These are phyloP conservation scores for Delitschia confertaspora DNA, from an alignment of 495 filamentous ascomycete genomes.

Conservation along the genomic window DNA sequence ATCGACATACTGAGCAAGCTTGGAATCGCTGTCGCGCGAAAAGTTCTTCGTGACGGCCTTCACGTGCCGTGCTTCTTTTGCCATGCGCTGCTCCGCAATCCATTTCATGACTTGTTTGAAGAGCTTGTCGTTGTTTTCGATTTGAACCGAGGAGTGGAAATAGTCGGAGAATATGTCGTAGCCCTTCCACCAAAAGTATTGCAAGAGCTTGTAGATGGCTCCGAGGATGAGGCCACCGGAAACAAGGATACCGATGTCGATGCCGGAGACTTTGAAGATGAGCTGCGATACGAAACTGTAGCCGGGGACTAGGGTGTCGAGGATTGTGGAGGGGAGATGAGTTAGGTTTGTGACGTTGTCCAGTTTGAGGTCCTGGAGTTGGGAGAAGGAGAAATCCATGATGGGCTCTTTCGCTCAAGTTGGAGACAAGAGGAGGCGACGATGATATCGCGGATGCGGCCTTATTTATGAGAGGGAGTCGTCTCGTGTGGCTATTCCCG, in stretches of 20 bases:
- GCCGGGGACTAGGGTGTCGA: constrained; percentile 67
- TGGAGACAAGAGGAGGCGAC: too few relatives aligned
- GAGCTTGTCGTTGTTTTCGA: constrained; percentile 51
- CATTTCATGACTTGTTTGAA: constrained; percentile 53
- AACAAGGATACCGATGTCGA: constrained; percentile 66
- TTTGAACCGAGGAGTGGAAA: constrained; percentile 47
- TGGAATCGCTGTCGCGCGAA: constrained; percentile 37
- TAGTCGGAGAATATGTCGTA: constrained; percentile 35
- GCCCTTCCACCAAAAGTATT: constrained; percentile 26
- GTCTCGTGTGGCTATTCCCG: too few relatives aligned
- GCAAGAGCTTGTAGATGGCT: constrained; percentile 24
- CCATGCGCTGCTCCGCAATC: constrained; percentile 46
- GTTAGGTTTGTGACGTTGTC: constrained; percentile 14
- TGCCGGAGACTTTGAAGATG: constrained; percentile 49
- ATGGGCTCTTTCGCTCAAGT: too few relatives aligned
- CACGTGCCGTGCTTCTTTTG: constrained; percentile 46
- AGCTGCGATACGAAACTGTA: constrained; percentile 56
- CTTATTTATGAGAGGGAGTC: too few relatives aligned
- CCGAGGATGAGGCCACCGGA: constrained; percentile 47
- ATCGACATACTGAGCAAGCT: constrained; percentile 11
- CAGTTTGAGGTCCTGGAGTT: constrained; percentile 3
- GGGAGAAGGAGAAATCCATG: constrained; percentile 16
- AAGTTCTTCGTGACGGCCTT: constrained; percentile 49
- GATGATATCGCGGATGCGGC: too few relatives aligned
- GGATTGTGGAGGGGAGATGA: constrained; percentile 38